A percentile compares a stretch with the other conserved stretches of the same genome.
These are phyloP conservation scores for Chrysoporthe deuterocubensis DNA, from an alignment of 2,329 filamentous ascomycete genomes.

Conservation along the genomic window DNA sequence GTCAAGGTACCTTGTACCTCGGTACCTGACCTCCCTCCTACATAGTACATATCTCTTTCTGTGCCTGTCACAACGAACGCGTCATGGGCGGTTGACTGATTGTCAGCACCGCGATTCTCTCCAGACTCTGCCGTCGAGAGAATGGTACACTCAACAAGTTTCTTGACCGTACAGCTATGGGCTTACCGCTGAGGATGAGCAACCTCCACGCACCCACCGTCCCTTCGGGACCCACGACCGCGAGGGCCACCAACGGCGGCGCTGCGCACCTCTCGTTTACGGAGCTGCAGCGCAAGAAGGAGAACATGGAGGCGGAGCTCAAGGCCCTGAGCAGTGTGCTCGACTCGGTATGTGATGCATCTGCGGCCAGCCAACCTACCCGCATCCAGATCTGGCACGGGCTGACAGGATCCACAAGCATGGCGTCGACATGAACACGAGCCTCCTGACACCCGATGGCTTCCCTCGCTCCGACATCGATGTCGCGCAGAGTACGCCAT, in stretches of 20 bases:
- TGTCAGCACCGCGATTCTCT: conserved; percentile 8
- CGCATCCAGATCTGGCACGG: background rate
- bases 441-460: conserved; percentile 84
- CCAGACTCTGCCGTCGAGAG: background rate
- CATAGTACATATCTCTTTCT: background rate
- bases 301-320: conserved; percentile 83
- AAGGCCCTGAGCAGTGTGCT: conserved; percentile 82
- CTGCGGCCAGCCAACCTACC: background rate
- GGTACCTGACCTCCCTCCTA: background rate
- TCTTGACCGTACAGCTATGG: conserved; percentile 33
- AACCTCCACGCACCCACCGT: conserved; percentile 63
- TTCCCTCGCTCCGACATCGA: conserved; percentile 94
- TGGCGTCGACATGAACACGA: conserved; percentile 89
- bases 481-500: conserved; percentile 79
- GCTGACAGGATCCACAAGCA: conserved; percentile 60
- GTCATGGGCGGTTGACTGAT: conserved; percentile 28
- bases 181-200: conserved; percentile 51
- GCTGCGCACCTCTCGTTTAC: conserved; percentile 69
- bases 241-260: conserved; percentile 62
- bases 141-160: conserved; percentile 20
- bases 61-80: conserved; percentile 16
- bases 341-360: conserved; percentile 67
- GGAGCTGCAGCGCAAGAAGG: conserved; percentile 84
- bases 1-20: background rate
- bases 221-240: conserved; percentile 76